Percentiles rank a stretch among this genome's conserved stretches.
Evolutionary conservation across 257 asterid species (phyloP).

Genomic region (Perilla frutescens): DNA sequence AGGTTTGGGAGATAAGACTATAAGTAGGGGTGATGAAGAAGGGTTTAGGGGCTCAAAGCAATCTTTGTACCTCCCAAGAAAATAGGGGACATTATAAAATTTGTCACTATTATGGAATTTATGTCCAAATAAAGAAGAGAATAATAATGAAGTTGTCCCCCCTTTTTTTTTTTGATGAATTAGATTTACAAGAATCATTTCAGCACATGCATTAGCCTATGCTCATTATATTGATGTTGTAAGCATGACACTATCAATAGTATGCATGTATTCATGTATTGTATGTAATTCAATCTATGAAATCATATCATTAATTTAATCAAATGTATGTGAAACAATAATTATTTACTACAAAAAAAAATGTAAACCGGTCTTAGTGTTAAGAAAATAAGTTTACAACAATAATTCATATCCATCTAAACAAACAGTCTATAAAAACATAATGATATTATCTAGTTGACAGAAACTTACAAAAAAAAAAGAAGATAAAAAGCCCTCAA

Average conservation of each 20-base stretch:
- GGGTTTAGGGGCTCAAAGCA: constrained; percentile 65
- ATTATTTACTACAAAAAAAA: neutral
- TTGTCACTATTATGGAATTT: constrained; percentile 34
- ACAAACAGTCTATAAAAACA: no score
- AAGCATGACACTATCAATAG: constrained; percentile 44
- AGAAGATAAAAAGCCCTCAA: neutral
- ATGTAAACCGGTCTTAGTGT: no score
- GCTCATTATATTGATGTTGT: constrained; percentile 39
- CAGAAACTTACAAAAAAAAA: neutral
- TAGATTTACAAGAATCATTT: constrained; percentile 28
- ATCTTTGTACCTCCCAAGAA: constrained; percentile 43
- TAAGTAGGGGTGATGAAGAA: constrained; percentile 26
- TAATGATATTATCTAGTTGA: neutral
- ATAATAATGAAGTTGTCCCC: constrained; percentile 33
- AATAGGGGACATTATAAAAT: constrained; percentile 40
- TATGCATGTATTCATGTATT: constrained; percentile 4
- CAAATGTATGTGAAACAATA: no score
- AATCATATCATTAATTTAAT: no score
- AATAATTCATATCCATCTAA: no score
- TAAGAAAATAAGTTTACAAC: no score
- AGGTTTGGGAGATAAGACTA: constrained; percentile 14
- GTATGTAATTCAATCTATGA: no score
- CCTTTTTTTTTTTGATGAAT: neutral
- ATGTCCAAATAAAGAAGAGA: constrained; percentile 20
- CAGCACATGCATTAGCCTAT: constrained; percentile 28